A percentile compares a stretch with the other conserved stretches of the same genome.
These are phyloP conservation scores for Melanomma pulvis-pyrius DNA, from an alignment of 495 filamentous ascomycete genomes.

Conservation along the genomic window DNA sequence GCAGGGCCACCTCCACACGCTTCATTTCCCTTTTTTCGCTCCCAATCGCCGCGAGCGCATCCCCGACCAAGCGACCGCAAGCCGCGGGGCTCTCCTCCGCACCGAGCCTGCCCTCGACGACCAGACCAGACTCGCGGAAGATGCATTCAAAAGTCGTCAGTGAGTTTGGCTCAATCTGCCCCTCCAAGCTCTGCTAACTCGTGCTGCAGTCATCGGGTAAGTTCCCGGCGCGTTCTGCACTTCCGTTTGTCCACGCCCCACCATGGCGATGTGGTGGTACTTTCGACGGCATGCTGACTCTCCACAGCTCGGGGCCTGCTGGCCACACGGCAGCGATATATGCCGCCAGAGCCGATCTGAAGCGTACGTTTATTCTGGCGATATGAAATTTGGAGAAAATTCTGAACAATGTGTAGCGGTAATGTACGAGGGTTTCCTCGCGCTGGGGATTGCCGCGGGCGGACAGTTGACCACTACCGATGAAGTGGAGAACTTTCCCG, in stretches of 20 bases:
- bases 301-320: constrained; percentile 85
- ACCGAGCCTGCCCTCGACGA: constrained; percentile 42
- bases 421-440: constrained; percentile 96
- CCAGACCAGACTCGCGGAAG: constrained; percentile 34
- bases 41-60: constrained; percentile 66
- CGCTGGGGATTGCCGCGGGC: constrained; percentile 93
- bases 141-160: constrained; percentile 51
- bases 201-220: constrained; percentile 42
- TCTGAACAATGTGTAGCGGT: constrained; percentile 58
- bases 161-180: constrained; percentile 26
- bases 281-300: constrained; percentile 19
- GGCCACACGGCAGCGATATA: constrained; percentile 98
- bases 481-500: constrained; percentile 97
- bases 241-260: constrained; percentile 5
- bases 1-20: constrained; percentile 61
- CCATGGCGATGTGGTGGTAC: constrained; percentile 4
- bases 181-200: constrained; percentile 22
- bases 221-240: constrained; percentile 21
- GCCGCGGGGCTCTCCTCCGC: constrained; percentile 44
- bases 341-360: constrained; percentile 88
- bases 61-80: constrained; percentile 56
- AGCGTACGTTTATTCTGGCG: constrained; percentile 50
- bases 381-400: background rate
- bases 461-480: constrained; percentile 98
- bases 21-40: constrained; percentile 64